Conservation (phyloP, 2,329 filamentous ascomycete species). For the Talaromyces sp. region DNA sequence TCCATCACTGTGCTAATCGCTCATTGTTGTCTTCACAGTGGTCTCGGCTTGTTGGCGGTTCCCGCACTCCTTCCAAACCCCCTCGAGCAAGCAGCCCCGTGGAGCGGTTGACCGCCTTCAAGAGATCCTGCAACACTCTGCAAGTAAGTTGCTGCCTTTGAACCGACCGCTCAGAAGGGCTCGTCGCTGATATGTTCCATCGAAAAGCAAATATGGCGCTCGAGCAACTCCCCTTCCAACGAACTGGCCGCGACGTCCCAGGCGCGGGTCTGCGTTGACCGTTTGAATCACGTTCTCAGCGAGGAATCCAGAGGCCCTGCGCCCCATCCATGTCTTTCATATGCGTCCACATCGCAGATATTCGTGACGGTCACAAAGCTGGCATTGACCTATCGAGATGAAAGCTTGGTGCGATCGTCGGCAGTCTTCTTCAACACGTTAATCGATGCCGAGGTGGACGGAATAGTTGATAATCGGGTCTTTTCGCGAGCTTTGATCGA, state of each 20-base stretch:
- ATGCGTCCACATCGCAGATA: slow-evolving; percentile 79
- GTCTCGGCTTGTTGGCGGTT: slow-evolving; percentile 60
- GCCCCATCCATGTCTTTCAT: slow-evolving; percentile 87
- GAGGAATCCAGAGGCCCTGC: slow-evolving; percentile 86
- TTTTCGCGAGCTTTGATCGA: slow-evolving; percentile 88
- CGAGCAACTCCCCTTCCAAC: slow-evolving; percentile 49
- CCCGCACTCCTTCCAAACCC: slow-evolving; percentile 48
- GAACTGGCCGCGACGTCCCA: slow-evolving; percentile 52
- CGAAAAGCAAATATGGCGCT: slow-evolving; percentile 59
- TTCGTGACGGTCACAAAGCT: slow-evolving; percentile 89
- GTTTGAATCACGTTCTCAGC: slow-evolving; percentile 66
- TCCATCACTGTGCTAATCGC: background rate
- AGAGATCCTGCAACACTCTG: slow-evolving; percentile 54
- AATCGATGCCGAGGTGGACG: slow-evolving; percentile 94
- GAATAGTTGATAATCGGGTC: slow-evolving; percentile 78
- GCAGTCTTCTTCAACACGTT: slow-evolving; percentile 85
- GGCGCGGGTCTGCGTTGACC: slow-evolving; percentile 53
- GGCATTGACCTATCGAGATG: slow-evolving; percentile 77
- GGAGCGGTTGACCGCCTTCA: slow-evolving; percentile 60
- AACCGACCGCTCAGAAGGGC: background rate
- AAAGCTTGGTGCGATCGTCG: slow-evolving; percentile 79
- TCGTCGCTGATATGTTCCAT: background rate
- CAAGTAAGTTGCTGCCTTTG: slow-evolving; percentile 22
- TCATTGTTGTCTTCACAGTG: slow-evolving; percentile 41
- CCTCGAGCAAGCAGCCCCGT: slow-evolving; percentile 54